These are phyloP conservation scores for Helicostylum pulchrum DNA, from an alignment of 192 early-diverging fungal genomes.

Conservation along the genomic window DNA sequence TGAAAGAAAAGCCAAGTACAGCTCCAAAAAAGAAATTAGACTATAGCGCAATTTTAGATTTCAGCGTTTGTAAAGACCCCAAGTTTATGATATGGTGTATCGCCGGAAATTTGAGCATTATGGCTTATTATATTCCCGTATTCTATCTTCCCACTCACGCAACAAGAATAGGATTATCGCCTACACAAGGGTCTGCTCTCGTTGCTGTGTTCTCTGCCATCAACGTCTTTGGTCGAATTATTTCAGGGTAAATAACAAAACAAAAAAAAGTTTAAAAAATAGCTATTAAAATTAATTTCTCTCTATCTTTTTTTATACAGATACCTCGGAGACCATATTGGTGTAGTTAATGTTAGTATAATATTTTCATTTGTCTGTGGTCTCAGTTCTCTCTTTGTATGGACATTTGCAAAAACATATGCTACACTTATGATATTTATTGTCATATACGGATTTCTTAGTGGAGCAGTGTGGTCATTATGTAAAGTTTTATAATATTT, in stretches of 20 bases:
- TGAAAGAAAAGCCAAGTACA: conserved; percentile 12
- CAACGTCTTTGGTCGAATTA: conserved; percentile 31
- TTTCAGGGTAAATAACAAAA: conserved; percentile 3
- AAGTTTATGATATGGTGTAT: conserved; percentile 26
- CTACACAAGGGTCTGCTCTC: conserved; percentile 20
- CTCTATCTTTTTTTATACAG: no score
- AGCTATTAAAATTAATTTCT: no score
- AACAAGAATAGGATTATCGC: conserved; percentile 13
- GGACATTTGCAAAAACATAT: conserved; percentile 30
- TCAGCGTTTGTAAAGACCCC: conserved; percentile 21
- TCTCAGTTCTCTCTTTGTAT: conserved; percentile 25
- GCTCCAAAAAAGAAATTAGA: background rate
- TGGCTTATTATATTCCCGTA: conserved; percentile 30
- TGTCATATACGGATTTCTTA: conserved; percentile 31
- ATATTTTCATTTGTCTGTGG: conserved; percentile 26
- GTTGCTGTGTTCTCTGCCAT: conserved; percentile 20
- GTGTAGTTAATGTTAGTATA: conserved; percentile 29
- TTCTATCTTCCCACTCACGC: conserved; percentile 33
- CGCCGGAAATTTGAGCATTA: conserved; percentile 14
- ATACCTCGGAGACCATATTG: conserved; percentile 26
- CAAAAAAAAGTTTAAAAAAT: no score
- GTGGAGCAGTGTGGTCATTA: conserved; percentile 31
- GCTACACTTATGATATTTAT: conserved; percentile 30
- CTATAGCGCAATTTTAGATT: conserved; percentile 5
- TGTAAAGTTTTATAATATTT: background rate